Evolutionary conservation across 2,329 filamentous ascomycete species (phyloP).

Genomic region (Pyricularia grisea): DNA sequence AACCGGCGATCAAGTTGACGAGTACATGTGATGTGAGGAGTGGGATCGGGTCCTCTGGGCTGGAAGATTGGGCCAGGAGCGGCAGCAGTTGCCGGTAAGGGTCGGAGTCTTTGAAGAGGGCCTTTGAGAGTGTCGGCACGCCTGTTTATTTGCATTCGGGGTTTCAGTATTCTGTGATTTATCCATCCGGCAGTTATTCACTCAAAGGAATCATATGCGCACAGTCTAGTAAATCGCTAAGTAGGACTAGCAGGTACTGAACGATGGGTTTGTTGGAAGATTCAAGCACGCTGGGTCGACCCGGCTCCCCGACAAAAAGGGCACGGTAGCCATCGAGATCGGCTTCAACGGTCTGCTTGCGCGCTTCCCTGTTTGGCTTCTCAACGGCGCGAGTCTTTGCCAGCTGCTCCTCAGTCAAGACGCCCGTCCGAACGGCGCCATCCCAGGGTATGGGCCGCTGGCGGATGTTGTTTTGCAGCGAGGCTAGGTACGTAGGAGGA

Average conservation of each 20-base stretch:
- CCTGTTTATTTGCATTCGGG: conserved; percentile 37
- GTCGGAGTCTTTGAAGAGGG: conserved; percentile 65
- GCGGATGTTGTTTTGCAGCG: conserved; percentile 94
- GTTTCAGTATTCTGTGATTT: neutral
- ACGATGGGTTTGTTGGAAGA: conserved; percentile 68
- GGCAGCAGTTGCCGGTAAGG: conserved; percentile 79
- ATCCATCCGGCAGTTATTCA: neutral
- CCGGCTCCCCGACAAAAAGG: conserved; percentile 70
- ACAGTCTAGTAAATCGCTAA: conserved; percentile 84
- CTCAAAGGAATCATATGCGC: conserved; percentile 13
- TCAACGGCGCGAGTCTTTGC: conserved; percentile 95
- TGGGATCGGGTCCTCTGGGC: conserved; percentile 68
- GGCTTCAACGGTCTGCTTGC: conserved; percentile 69
- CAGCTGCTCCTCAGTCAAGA: conserved; percentile 87
- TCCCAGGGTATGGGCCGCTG: conserved; percentile 96
- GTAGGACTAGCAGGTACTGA: conserved; percentile 87
- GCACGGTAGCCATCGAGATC: conserved; percentile 73
- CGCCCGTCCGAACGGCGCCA: conserved; percentile 85
- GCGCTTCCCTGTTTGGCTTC: conserved; percentile 88
- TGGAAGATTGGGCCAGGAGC: conserved; percentile 70
- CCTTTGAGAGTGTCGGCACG: conserved; percentile 67
- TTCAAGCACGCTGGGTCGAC: conserved; percentile 66
- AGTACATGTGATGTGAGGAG: conserved; percentile 85
- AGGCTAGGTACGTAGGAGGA: conserved; percentile 74
- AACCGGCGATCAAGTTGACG: conserved; percentile 63